These are phyloP conservation scores for Gymnopilus dilepis DNA, from an alignment of 768 basidiomycete genomes.

Conservation along the genomic window DNA sequence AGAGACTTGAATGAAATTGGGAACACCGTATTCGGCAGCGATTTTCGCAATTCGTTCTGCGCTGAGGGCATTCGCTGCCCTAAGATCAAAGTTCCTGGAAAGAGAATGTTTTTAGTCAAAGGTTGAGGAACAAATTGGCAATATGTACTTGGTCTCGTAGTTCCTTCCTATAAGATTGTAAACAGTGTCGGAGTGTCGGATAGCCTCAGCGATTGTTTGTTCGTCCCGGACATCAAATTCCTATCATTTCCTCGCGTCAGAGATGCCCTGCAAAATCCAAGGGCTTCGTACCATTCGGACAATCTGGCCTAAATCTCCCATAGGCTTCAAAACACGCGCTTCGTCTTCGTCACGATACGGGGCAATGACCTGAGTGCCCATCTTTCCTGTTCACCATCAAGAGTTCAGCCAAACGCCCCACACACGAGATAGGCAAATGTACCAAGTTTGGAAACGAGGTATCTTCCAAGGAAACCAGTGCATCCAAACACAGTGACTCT, in stretches of 20 bases:
- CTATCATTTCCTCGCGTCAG: conserved; percentile 43
- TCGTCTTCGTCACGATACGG: conserved; percentile 97
- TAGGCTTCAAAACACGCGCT: conserved; percentile 86
- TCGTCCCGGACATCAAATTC: conserved; percentile 96
- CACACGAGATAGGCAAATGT: conserved; percentile 21
- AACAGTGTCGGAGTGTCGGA: conserved; percentile 94
- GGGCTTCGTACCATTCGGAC: conserved; percentile 78
- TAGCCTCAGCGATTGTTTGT: conserved; percentile 89
- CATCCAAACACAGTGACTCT: conserved; percentile 96
- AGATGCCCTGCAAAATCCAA: conserved; percentile 3
- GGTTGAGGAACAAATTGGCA: conserved; percentile 8
- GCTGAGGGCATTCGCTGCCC: conserved; percentile 81
- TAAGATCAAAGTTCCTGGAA: conserved; percentile 84
- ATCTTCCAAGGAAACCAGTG: conserved; percentile 94
- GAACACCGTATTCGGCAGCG: conserved; percentile 76
- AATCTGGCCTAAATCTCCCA: conserved; percentile 97
- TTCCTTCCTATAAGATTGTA: conserved; percentile 96
- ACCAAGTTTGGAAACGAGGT: conserved; percentile 94
- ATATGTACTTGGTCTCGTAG: conserved; percentile 88
- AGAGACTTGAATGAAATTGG: conserved; percentile 91
- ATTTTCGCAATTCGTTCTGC: conserved; percentile 87
- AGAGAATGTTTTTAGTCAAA: conserved; percentile 13
- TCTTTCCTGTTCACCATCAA: conserved; percentile 63
- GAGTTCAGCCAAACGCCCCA: conserved; percentile 4
- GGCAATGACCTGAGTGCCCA: conserved; percentile 91